Evolutionary conservation across 108 stramenopile genomes (phyloP).

Genomic region (Heterococcus sp.): DNA sequence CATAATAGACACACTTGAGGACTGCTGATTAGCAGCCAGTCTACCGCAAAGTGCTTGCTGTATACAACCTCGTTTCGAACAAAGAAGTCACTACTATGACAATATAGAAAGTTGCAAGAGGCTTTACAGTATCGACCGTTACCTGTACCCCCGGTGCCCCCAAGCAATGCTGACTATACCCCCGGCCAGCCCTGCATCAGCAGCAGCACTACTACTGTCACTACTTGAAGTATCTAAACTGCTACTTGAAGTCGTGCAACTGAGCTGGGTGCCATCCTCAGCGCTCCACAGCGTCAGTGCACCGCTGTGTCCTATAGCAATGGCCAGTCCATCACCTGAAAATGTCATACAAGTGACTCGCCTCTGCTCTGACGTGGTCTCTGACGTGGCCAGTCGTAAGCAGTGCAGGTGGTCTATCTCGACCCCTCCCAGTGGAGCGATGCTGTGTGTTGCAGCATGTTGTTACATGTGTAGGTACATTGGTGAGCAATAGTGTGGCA

Average conservation of each 20-base stretch:
- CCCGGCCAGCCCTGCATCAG: neutral
- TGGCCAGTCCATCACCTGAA: slow-evolving; percentile 22
- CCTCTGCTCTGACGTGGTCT: slow-evolving; percentile 6
- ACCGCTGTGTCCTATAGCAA: slow-evolving; percentile 28
- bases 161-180: neutral
- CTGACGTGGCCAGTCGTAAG: slow-evolving; percentile 12
- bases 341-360: slow-evolving; percentile 13
- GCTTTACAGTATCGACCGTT: no score
- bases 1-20: no score
- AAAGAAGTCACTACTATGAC: no score
- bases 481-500: no score
- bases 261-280: slow-evolving; percentile 30
- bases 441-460: neutral
- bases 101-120: no score
- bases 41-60: no score
- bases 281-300: slow-evolving; percentile 38
- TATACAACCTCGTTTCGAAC: no score
- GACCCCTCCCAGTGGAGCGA: slow-evolving; percentile 29
- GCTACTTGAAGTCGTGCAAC: slow-evolving; percentile 3
- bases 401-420: slow-evolving; percentile 32
- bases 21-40: no score
- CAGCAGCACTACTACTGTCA: no score
- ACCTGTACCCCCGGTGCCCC: neutral
- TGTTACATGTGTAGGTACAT: neutral
- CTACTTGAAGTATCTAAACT: no score